phyloP scores from a whole-genome alignment of 1,284 basidiomycete species.

The Papiliotrema terrestris region DNA sequence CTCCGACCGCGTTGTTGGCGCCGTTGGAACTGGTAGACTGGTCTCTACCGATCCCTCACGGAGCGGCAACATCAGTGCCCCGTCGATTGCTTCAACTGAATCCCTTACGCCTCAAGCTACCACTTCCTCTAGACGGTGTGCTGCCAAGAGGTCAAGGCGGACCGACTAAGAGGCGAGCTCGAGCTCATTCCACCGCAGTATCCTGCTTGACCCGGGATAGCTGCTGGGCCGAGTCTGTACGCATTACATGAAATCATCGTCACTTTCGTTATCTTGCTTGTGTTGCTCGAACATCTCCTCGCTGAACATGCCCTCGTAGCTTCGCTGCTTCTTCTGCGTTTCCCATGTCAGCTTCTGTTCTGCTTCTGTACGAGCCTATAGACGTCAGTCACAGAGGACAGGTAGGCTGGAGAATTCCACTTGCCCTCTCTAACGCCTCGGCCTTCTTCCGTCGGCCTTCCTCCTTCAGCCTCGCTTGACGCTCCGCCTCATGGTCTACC shows the following conservation, averaged over 20 bases:
- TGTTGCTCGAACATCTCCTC: constrained; percentile 41
- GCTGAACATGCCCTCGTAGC: constrained; percentile 46
- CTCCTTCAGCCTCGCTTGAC: constrained; percentile 71
- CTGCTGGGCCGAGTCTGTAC: not conserved
- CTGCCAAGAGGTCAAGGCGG: too few relatives aligned
- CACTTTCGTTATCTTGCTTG: constrained; percentile 29
- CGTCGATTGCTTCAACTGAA: too few relatives aligned
- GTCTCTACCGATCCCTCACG: too few relatives aligned
- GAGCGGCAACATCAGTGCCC: too few relatives aligned
- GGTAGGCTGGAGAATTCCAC: constrained; percentile 15
- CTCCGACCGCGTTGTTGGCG: too few relatives aligned
- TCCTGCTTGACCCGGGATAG: too few relatives aligned
- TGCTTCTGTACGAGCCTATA: constrained; percentile 28
- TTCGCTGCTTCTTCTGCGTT: constrained; percentile 42
- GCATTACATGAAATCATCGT: constrained; percentile 48
- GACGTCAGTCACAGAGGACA: not conserved
- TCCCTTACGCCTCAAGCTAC: too few relatives aligned
- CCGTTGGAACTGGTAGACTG: too few relatives aligned
- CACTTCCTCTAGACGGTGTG: too few relatives aligned
- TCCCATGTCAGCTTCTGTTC: constrained; percentile 47
- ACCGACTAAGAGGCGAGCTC: too few relatives aligned
- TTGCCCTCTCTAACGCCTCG: constrained; percentile 55
- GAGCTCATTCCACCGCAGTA: too few relatives aligned
- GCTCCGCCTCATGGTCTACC: constrained; percentile 89
- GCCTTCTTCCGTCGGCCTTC: constrained; percentile 67